Conservation (phyloP, 495 filamentous ascomycete genomes). For the Xylaria bambusicola region DNA sequence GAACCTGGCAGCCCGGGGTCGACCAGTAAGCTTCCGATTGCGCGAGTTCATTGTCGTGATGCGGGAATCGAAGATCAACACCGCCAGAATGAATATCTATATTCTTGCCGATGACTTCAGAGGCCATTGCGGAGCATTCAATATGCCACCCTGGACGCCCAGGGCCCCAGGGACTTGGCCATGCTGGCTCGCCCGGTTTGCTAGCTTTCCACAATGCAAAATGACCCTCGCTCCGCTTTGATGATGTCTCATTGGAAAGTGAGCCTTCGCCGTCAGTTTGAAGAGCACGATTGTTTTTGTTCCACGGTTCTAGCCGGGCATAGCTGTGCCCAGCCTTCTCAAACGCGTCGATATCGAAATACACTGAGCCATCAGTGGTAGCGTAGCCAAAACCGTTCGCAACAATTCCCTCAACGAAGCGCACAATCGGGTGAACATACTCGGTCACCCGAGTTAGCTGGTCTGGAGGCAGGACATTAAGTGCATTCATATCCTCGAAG, state of each 20-base stretch:
- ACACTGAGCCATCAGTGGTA: constrained; percentile 69
- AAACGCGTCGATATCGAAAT: constrained; percentile 76
- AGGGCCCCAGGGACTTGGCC: constrained; percentile 70
- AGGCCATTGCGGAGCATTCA: constrained; percentile 84
- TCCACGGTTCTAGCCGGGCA: constrained; percentile 76
- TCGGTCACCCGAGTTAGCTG: constrained; percentile 72
- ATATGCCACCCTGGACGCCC: constrained; percentile 84
- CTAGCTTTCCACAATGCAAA: constrained; percentile 81
- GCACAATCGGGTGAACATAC: constrained; percentile 68
- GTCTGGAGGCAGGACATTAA: constrained; percentile 72
- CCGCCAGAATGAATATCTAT: constrained; percentile 82
- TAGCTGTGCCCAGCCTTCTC: constrained; percentile 69
- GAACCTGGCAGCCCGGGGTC: constrained; percentile 38
- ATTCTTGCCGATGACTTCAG: constrained; percentile 64
- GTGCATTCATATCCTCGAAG: constrained; percentile 65
- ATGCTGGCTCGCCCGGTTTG: constrained; percentile 76
- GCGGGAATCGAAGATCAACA: constrained; percentile 76
- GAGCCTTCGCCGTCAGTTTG: constrained; percentile 78
- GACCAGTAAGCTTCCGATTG: constrained; percentile 74
- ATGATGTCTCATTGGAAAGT: constrained; percentile 42
- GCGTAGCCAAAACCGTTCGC: constrained; percentile 66
- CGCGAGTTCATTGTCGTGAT: constrained; percentile 81
- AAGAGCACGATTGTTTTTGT: constrained; percentile 65
- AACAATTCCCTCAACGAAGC: constrained; percentile 58
- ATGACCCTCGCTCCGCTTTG: constrained; percentile 59